phyloP scores from a whole-genome alignment of 2,329 filamentous ascomycete species.

The Fusarium nodosum region DNA sequence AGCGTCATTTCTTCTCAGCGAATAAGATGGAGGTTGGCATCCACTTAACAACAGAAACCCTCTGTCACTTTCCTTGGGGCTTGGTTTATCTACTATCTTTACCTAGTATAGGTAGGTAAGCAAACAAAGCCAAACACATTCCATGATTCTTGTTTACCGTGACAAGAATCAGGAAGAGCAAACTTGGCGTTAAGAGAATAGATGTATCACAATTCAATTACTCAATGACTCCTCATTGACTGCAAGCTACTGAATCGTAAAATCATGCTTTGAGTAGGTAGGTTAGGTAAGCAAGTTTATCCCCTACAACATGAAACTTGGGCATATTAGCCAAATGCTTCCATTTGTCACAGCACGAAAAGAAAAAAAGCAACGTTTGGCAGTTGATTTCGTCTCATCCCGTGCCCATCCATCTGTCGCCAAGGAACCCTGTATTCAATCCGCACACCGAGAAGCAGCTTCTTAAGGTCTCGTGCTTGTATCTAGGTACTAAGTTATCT shows the following conservation, averaged over 20 bases:
- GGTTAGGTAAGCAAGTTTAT: background rate
- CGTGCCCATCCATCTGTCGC: background rate
- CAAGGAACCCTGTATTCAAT: background rate
- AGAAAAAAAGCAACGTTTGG: constrained; percentile 29
- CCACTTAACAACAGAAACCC: constrained; percentile 11
- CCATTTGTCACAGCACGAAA: constrained; percentile 1
- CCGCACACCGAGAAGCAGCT: constrained; percentile 21
- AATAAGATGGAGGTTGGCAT: constrained; percentile 20
- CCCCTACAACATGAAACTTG: background rate
- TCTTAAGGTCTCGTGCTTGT: background rate
- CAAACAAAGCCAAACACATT: constrained; percentile 12
- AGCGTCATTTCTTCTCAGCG: constrained; percentile 17
- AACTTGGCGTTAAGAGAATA: background rate
- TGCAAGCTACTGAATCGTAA: background rate
- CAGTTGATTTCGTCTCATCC: constrained; percentile 19
- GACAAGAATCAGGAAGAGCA: background rate
- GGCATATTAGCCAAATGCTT: constrained; percentile 1
- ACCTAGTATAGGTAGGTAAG: background rate
- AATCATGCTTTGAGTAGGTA: background rate
- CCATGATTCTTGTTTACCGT: background rate
- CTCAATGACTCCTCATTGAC: background rate
- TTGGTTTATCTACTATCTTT: background rate
- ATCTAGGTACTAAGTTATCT: background rate
- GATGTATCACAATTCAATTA: constrained; percentile 3
- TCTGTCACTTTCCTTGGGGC: constrained; percentile 7